Percentiles rank a stretch among this genome's conserved stretches.
Conservation (phyloP, 2,329 filamentous ascomycete species). For the Pseudogymnoascus sp. region DNA sequence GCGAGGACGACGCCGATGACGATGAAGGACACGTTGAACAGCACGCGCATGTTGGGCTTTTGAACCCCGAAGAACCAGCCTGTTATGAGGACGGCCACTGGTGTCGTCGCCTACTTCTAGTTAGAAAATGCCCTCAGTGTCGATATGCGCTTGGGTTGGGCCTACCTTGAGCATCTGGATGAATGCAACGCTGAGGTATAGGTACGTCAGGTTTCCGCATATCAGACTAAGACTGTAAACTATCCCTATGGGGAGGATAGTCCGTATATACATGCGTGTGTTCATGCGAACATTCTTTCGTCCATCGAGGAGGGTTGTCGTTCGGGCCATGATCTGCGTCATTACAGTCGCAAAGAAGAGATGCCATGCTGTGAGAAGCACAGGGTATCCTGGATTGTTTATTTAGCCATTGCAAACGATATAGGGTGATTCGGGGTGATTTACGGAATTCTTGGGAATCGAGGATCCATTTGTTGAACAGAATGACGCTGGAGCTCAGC, state of each 20-base stretch:
- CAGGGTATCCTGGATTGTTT: constrained; percentile 51
- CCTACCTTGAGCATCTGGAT: constrained; percentile 98
- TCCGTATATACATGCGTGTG: constrained; percentile 81
- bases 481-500: constrained; percentile 86
- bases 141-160: constrained; percentile 5
- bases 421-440: constrained; percentile 27
- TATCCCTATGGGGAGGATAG: constrained; percentile 88
- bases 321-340: constrained; percentile 88
- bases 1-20: constrained; percentile 92
- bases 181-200: constrained; percentile 92
- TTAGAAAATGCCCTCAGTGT: constrained; percentile 13
- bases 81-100: constrained; percentile 83
- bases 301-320: constrained; percentile 83
- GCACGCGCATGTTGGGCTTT: constrained; percentile 75
- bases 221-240: constrained; percentile 97
- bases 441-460: constrained; percentile 77
- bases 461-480: constrained; percentile 99
- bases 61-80: constrained; percentile 78
- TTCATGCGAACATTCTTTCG: constrained; percentile 98
- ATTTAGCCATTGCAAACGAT: constrained; percentile 25
- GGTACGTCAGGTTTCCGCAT: constrained; percentile 91
- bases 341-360: constrained; percentile 86
- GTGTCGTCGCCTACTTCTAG: constrained; percentile 69
- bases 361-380: constrained; percentile 94
- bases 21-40: constrained; percentile 91